These are phyloP conservation scores for Teratosphaeriaceae sp. DNA, from an alignment of 2,329 filamentous ascomycete species.

Conservation along the genomic window DNA sequence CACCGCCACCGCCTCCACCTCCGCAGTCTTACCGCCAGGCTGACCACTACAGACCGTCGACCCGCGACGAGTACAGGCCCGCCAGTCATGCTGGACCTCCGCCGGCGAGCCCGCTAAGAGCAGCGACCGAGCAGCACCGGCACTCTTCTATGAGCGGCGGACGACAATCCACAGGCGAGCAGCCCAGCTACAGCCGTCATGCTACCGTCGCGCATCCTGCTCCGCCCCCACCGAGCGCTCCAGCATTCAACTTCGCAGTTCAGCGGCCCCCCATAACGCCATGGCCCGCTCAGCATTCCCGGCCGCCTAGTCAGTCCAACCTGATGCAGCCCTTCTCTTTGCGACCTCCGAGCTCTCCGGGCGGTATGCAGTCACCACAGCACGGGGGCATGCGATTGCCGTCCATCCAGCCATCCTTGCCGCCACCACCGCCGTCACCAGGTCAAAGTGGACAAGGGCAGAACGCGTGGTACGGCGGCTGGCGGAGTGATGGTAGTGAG, in stretches of 20 bases:
- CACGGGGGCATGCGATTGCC: constrained; percentile 10
- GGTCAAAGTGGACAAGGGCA: too few relatives aligned
- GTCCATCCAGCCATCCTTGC: constrained; percentile 9
- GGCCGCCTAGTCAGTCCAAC: constrained; percentile 1
- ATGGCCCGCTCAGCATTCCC: constrained; percentile 3
- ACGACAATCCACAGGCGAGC: background rate
- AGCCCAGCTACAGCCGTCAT: too few relatives aligned
- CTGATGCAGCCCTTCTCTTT: constrained; percentile 2
- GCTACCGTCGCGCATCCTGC: background rate
- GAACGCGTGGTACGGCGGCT: background rate
- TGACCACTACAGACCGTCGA: constrained; percentile 9
- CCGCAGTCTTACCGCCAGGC: constrained; percentile 4
- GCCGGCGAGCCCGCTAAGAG: background rate
- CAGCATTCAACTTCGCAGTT: background rate
- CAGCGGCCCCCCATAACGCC: background rate
- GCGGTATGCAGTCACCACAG: background rate
- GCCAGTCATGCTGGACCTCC: constrained; percentile 1
- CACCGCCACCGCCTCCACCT: background rate
- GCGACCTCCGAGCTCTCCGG: constrained; percentile 5
- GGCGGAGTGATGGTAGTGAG: constrained; percentile 2
- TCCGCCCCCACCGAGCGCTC: background rate
- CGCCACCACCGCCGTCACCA: background rate
- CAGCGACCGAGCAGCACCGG: background rate
- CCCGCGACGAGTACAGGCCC: constrained; percentile 3
- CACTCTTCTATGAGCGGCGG: background rate